Base-by-base conservation (phyloP, 176 grass and related monocot species). In the Avena sativa region DNA sequence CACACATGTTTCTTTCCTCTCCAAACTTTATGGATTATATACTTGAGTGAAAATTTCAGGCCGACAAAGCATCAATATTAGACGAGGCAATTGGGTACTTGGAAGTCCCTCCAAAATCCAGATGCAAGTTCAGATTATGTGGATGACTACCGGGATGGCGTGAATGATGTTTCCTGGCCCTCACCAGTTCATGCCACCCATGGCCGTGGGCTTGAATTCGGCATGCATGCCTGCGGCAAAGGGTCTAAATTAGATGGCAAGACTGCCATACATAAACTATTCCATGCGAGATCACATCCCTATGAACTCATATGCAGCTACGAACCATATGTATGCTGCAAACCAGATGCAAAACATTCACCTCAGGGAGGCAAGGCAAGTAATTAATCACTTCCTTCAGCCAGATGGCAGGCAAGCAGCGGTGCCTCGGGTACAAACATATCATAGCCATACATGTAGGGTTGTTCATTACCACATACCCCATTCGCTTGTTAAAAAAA, bases 91-190 rank as follows among this genome's bases (percentile, higher is more conserved):
- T 96, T 20, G 97, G 96, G 82, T 96, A 99, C 66, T 55, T 99
- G 60, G 34, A 99, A 99, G 84, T 94, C 94, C 30, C 92, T 99
- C 26, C 97, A 99, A 74, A 36, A 36, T 36, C 34, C 34, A 36
- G 2, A 91, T 99, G 89, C 97, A 98, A 93, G 79, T 96, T 91
- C 97, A 96, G 97, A 88, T 99, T 25, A 94, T 99, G 97, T 99
- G 97, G 94, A 90, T 96, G 92, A 92, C 94, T 78, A 87, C 85
- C 12, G 89, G 97, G 78, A 86, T 93, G 92, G 85, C 81, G 2
- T 90, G 90, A 1, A 93, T 96, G 90, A 94, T 96, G 87, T 94
- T 93, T 87, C 92, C 92, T 11, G 90, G 87, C 67, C 12, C 78
- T 72, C 91, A 94, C 73, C 94, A 91, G 70, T 96, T 89, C 79